A percentile compares a stretch with the other conserved stretches of the same genome.
These are phyloP conservation scores for Candida broadrunensis DNA, from an alignment of 805 yeast genomes.

Conservation along the genomic window DNA sequence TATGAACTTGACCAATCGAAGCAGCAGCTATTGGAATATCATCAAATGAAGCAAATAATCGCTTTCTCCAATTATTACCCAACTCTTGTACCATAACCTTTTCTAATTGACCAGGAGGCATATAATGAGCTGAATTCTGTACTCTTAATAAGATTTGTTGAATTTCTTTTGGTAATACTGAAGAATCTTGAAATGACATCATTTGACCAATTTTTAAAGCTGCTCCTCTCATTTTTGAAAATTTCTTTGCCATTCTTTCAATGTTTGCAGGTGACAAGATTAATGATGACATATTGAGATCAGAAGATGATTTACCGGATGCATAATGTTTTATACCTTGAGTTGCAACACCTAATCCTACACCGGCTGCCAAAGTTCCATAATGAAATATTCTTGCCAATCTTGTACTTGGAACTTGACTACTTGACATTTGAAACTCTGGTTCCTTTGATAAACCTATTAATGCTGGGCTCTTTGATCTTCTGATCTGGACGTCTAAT, in stretches of 20 bases:
- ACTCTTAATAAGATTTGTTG: slow-evolving; percentile 78
- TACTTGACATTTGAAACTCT: slow-evolving; percentile 50
- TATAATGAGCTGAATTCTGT: slow-evolving; percentile 92
- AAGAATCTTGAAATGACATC: slow-evolving; percentile 89
- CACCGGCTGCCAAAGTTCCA: slow-evolving; percentile 87
- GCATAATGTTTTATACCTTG: slow-evolving; percentile 74
- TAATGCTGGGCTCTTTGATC: background rate
- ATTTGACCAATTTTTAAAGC: slow-evolving; percentile 97
- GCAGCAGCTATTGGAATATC: slow-evolving; percentile 93
- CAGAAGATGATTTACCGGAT: slow-evolving; percentile 37
- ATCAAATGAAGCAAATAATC: slow-evolving; percentile 68
- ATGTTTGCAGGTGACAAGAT: slow-evolving; percentile 79
- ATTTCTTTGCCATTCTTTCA: slow-evolving; percentile 81
- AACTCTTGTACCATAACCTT: slow-evolving; percentile 68
- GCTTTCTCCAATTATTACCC: slow-evolving; percentile 74
- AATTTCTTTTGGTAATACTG: slow-evolving; percentile 79
- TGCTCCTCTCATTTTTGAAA: slow-evolving; percentile 97
- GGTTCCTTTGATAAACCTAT: slow-evolving; percentile 17
- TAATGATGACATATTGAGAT: slow-evolving; percentile 50
- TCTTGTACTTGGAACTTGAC: slow-evolving; percentile 84
- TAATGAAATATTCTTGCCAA: slow-evolving; percentile 90
- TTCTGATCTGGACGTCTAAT: background rate
- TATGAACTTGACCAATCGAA: slow-evolving; percentile 95
- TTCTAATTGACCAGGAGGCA: slow-evolving; percentile 91
- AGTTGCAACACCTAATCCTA: slow-evolving; percentile 78